Conservation (phyloP, 1,284 basidiomycete species). For the Apiotrichum domesticum region DNA sequence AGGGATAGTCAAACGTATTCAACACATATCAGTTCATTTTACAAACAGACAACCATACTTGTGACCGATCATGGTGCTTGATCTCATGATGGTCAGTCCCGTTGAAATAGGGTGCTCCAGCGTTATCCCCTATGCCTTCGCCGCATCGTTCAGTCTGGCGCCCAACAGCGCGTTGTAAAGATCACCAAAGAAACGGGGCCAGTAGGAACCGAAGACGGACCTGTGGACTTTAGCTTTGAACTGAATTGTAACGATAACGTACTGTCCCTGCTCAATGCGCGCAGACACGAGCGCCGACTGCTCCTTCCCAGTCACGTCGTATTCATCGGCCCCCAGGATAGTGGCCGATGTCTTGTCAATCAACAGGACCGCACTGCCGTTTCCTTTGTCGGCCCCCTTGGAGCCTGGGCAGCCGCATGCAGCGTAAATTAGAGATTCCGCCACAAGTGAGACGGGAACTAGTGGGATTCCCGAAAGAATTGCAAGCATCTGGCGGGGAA, state of each 20-base stretch:
- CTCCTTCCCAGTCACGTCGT: constrained; percentile 2
- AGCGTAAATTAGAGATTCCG: constrained; percentile 6
- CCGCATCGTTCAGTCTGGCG: not conserved
- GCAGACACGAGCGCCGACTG: not conserved
- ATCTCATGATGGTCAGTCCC: too few species aligned
- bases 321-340: constrained; percentile 5
- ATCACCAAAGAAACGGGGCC: not conserved
- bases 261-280: constrained; percentile 1
- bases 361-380: constrained; percentile 10
- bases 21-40: too few species aligned
- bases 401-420: constrained; percentile 1
- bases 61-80: too few species aligned
- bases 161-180: not conserved
- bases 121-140: not conserved
- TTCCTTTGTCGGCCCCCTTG: not conserved
- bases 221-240: not conserved
- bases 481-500: constrained; percentile 1
- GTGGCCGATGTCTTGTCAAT: constrained; percentile 7
- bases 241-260: not conserved
- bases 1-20: too few species aligned
- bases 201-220: not conserved
- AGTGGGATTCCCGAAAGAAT: constrained; percentile 13
- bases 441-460: constrained; percentile 4
- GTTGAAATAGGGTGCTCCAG: too few species aligned
- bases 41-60: too few species aligned